Evolutionary conservation across 2,329 filamentous ascomycete species (phyloP).

Genomic region (Curvularia hawaiiensis): DNA sequence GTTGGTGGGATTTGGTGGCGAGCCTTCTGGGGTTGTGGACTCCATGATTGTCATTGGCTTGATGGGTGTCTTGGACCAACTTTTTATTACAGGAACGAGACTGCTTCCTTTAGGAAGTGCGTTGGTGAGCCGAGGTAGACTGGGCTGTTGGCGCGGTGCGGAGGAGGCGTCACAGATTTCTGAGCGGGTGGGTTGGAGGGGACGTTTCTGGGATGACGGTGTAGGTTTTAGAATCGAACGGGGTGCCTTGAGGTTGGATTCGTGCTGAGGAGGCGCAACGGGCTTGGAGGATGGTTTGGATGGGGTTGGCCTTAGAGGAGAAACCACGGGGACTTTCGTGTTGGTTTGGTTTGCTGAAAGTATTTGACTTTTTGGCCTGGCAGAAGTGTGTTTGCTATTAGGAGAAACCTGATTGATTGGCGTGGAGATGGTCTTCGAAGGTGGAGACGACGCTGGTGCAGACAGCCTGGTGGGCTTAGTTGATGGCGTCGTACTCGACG

Average conservation of each 20-base stretch:
- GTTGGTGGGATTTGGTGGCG: neutral
- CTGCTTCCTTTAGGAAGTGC: neutral
- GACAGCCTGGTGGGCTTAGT: neutral
- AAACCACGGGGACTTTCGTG: neutral
- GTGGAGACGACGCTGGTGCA: neutral
- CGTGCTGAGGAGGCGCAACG: neutral
- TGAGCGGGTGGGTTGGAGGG: neutral
- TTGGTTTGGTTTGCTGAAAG: neutral
- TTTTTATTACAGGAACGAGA: neutral
- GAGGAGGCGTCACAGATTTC: neutral
- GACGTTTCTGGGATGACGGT: conserved; percentile 1
- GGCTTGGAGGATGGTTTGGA: neutral
- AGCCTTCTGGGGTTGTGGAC: neutral
- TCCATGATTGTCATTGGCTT: neutral
- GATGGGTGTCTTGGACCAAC: neutral
- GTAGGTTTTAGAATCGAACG: neutral
- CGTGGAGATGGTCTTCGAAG: neutral
- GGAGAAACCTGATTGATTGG: neutral
- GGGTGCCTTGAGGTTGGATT: neutral
- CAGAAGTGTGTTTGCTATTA: neutral
- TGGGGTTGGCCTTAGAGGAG: neutral
- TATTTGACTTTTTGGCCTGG: neutral
- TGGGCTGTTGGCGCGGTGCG: conserved; percentile 4
- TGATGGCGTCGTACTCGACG: neutral
- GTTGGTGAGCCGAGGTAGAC: neutral